Evolutionary conservation across 306 rosid genomes (phyloP).

Genomic region (Inga leiocalycina): DNA sequence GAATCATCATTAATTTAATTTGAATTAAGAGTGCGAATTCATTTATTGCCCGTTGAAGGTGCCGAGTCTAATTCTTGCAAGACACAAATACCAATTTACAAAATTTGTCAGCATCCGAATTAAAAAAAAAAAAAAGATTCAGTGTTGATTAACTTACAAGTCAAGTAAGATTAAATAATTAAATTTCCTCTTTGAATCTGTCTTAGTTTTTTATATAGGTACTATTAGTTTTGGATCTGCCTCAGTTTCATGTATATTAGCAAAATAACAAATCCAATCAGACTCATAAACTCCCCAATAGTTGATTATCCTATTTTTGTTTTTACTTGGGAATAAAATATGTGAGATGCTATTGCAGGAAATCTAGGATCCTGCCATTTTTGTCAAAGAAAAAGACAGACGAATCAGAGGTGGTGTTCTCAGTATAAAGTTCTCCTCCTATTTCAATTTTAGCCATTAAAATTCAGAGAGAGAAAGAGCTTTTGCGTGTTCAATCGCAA

Average conservation of each 20-base stretch:
- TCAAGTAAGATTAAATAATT: neutral
- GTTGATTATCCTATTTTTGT: no score
- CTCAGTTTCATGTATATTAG: neutral
- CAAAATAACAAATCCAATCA: neutral
- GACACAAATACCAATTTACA: conserved; percentile 30
- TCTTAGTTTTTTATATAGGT: neutral
- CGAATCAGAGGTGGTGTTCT: neutral
- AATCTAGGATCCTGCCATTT: conserved; percentile 38
- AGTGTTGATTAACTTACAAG: neutral
- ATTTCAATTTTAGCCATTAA: conserved; percentile 26
- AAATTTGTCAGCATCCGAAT: conserved; percentile 27
- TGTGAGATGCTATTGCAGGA: conserved; percentile 24
- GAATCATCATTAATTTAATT: neutral
- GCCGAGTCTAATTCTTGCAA: conserved; percentile 25
- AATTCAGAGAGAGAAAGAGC: neutral
- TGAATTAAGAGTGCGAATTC: neutral
- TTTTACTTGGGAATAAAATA: no score
- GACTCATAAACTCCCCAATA: no score
- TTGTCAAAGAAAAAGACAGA: neutral
- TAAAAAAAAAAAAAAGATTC: neutral
- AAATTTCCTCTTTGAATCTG: neutral
- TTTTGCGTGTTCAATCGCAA: conserved; percentile 40
- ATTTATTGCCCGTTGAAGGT: conserved; percentile 5
- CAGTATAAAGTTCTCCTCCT: neutral
- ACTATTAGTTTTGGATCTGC: neutral